These are phyloP conservation scores for Flaveria linearis DNA, from an alignment of 129 eudicot species.

Conservation along the genomic window DNA sequence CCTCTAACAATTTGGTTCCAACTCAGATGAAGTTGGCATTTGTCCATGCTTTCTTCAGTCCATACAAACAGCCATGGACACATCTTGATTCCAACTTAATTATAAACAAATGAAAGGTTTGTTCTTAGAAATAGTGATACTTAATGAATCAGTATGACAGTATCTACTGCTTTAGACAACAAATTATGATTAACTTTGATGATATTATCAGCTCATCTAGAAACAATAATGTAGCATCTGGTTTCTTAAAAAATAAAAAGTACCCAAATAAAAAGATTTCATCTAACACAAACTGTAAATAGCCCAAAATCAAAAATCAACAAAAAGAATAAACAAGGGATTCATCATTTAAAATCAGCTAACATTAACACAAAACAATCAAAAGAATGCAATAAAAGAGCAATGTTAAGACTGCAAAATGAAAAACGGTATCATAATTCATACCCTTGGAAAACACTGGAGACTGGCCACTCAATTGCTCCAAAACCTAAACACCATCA, in stretches of 20 bases:
- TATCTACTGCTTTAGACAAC: not conserved
- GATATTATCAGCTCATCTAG: not conserved
- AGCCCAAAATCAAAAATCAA: too few species aligned
- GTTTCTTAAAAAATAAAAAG: not conserved
- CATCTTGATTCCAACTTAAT: too few species aligned
- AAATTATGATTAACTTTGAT: not conserved
- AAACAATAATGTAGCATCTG: not conserved
- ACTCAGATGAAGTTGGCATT: too few species aligned
- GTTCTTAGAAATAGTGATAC: not conserved
- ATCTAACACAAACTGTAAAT: too few species aligned
- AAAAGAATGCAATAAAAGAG: not conserved
- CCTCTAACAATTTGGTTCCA: too few species aligned
- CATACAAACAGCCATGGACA: too few species aligned
- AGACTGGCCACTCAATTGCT: conserved; percentile 25
- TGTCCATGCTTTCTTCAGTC: too few species aligned
- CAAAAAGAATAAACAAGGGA: too few species aligned
- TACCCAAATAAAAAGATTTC: too few species aligned
- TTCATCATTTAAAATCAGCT: not conserved
- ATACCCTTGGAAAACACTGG: conserved; percentile 29
- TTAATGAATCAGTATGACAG: too few species aligned
- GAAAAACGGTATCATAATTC: not conserved
- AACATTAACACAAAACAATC: not conserved
- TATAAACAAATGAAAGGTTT: too few species aligned
- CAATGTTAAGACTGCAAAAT: not conserved
- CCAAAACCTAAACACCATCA: conserved; percentile 18